Conservation (phyloP, 257 asterid species). For the Petunia axillaris region DNA sequence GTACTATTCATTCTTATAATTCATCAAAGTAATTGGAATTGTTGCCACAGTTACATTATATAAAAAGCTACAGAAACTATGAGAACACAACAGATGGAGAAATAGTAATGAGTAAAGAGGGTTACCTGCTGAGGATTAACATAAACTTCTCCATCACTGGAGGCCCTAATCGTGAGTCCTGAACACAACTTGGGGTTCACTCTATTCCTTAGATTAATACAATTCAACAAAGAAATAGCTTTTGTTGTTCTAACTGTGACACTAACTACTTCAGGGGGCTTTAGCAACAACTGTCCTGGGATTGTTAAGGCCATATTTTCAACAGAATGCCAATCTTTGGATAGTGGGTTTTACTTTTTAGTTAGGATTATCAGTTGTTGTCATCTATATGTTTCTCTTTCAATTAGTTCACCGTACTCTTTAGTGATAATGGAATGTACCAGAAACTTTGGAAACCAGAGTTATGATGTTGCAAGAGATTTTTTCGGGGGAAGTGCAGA, state of each 20-base stretch:
- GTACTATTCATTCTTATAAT: too few relatives aligned
- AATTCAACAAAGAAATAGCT: neutral
- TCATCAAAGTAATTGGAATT: neutral
- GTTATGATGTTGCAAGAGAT: too few relatives aligned
- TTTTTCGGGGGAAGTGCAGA: constrained; percentile 24
- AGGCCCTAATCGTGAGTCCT: constrained; percentile 42
- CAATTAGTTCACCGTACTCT: too few relatives aligned
- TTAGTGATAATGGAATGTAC: too few relatives aligned
- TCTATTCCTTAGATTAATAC: constrained; percentile 23
- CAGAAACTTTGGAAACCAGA: too few relatives aligned
- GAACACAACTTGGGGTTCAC: constrained; percentile 37
- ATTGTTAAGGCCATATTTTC: constrained; percentile 47
- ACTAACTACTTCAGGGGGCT: constrained; percentile 40
- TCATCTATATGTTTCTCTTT: too few relatives aligned
- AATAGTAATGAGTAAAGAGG: neutral
- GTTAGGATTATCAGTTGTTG: too few relatives aligned
- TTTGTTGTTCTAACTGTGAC: constrained; percentile 33
- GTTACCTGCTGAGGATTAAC: constrained; percentile 53
- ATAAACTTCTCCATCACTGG: constrained; percentile 51
- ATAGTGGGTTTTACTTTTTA: too few relatives aligned
- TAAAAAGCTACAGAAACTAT: neutral
- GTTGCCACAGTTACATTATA: neutral
- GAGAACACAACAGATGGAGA: constrained; percentile 21
- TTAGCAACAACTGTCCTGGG: constrained; percentile 52
- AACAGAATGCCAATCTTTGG: neutral